Base-by-base conservation (phyloP, 176 grass and related monocot species). In the Urochloa ruziziensis region DNA sequence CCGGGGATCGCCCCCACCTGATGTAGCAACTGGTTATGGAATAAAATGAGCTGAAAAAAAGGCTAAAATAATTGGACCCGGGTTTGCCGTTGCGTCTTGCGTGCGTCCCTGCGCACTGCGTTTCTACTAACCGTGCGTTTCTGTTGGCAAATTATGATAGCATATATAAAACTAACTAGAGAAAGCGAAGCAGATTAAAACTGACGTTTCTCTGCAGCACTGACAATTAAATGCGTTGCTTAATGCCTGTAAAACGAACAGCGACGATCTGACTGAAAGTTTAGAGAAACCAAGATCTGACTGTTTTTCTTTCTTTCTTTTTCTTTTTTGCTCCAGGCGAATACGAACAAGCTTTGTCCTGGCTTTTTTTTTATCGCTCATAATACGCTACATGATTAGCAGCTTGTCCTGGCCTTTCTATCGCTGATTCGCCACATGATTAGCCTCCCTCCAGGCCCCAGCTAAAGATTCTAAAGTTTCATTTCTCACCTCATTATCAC, bases 11-110 rank as follows among this genome's bases (percentile, higher is more conserved):
- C 87, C 76, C 62, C 49, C 82, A 25, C 70, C 83, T 86, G 87
- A 90, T 98, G 96, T 98, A 90, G 89, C 89, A 63, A 66, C 78
- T 73, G 68, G 71, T 75, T 85, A 85, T 88, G 84, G 70, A 98
- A 97, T 94, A 92, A 98, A 95, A 69, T 93, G 91, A 84, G 46
- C 10, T 70, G 79, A 23, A 86, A 91, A 59, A 59, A 59, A 27
- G 2, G 54, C 68, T 82, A 15, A 82, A 86, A 85, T 40, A 85
- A 83, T 82, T 61, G 16, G 79, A 56, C 21, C 28, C 44, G 57
- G 32, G 24, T 13, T 81, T 59, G 29, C 37, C 32, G 61, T 66
- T 82, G 83, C 52, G 43, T 62, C 37, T 68, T 74, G 56, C 78
- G 47, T 64, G 64, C 72, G 36, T 65, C 44, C 56, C 28, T 86